Evolutionary conservation across 371 early-diverging fungal genomes (phyloP).

Genomic region (Mucor indicus): DNA sequence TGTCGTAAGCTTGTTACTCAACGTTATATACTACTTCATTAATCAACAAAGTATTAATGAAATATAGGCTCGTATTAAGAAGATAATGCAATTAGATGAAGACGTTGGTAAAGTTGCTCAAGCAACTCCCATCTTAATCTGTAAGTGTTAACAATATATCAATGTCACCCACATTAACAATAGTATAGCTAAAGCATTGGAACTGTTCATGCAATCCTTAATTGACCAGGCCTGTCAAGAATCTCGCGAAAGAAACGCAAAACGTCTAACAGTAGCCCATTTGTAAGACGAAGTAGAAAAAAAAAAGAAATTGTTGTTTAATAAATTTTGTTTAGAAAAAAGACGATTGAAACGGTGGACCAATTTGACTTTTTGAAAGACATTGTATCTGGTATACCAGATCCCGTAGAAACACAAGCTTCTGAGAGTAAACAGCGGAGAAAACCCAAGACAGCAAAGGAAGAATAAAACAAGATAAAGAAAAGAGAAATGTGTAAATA

Average conservation of each 20-base stretch:
- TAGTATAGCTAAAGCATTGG: conserved; percentile 83
- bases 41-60: background rate
- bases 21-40: background rate
- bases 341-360: conserved; percentile 78
- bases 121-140: conserved; percentile 96
- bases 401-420: conserved; percentile 54
- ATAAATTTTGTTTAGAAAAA: conserved; percentile 58
- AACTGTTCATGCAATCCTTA: conserved; percentile 90
- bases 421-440: too few relatives aligned
- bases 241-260: conserved; percentile 74
- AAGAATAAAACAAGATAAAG: too few relatives aligned
- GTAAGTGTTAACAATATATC: conserved; percentile 53
- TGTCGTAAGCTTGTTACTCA: conserved; percentile 56
- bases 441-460: too few relatives aligned
- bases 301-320: background rate
- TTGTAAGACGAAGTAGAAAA: conserved; percentile 53
- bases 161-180: background rate
- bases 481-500: too few relatives aligned
- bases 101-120: conserved; percentile 99
- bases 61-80: conserved; percentile 96
- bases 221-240: conserved; percentile 85
- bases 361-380: conserved; percentile 94
- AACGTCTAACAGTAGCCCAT: conserved; percentile 82
- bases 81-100: conserved; percentile 99
- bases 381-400: conserved; percentile 82